These are phyloP conservation scores for Dioszegia hungarica DNA, from an alignment of 768 basidiomycete genomes.

Conservation along the genomic window DNA sequence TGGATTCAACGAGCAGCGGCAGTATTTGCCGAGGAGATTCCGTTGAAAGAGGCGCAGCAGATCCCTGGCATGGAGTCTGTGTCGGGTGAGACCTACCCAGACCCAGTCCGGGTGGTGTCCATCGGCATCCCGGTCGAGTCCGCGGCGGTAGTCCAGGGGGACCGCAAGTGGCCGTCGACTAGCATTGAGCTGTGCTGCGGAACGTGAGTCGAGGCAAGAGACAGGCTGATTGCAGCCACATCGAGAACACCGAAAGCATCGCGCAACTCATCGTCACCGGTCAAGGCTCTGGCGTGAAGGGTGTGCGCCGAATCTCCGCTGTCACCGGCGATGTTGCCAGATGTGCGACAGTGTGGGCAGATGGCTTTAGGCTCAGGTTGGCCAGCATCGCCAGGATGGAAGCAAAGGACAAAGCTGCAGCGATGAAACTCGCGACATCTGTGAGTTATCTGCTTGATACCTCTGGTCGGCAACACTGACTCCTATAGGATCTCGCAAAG, in stretches of 20 bases:
- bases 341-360: slow-evolving; percentile 67
- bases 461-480: not conserved
- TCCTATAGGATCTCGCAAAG: slow-evolving; percentile 72
- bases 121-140: slow-evolving; percentile 82
- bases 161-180: slow-evolving; percentile 83
- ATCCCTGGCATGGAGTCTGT: slow-evolving; percentile 95
- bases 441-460: slow-evolving; percentile 22
- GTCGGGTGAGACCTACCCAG: slow-evolving; percentile 95
- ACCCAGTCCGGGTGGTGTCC: slow-evolving; percentile 91
- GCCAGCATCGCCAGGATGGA: slow-evolving; percentile 58
- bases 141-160: slow-evolving; percentile 70
- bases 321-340: slow-evolving; percentile 89
- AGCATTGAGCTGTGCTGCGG: slow-evolving; percentile 98
- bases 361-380: slow-evolving; percentile 61
- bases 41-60: slow-evolving; percentile 68
- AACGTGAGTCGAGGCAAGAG: slow-evolving; percentile 61
- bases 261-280: slow-evolving; percentile 91
- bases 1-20: slow-evolving; percentile 87
- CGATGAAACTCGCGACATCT: slow-evolving; percentile 64
- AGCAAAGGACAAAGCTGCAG: slow-evolving; percentile 81
- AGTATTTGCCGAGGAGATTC: slow-evolving; percentile 82
- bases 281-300: slow-evolving; percentile 96
- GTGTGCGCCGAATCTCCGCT: slow-evolving; percentile 87
- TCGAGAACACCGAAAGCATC: slow-evolving; percentile 93
- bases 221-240: slow-evolving; percentile 61